A percentile compares a stretch with the other conserved stretches of the same genome.
phyloP scores from a whole-genome alignment of 2,329 filamentous ascomycete genomes.

The Aspergillus melleus region DNA sequence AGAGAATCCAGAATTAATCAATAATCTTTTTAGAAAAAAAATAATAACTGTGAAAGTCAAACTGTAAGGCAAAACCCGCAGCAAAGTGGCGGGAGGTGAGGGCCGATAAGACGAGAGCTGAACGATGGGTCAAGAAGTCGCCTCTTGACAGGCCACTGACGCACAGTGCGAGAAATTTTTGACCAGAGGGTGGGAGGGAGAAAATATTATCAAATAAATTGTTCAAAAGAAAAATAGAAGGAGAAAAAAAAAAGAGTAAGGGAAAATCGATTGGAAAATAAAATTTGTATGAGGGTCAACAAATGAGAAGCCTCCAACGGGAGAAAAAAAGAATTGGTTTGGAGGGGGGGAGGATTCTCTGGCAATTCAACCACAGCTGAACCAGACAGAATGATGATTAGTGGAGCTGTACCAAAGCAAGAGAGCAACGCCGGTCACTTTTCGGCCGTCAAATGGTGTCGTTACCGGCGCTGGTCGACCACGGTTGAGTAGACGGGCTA shows the following conservation, averaged over 20 bases:
- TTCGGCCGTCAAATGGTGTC: constrained; percentile 24
- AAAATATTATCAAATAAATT: constrained; percentile 14
- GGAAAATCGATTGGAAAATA: constrained; percentile 3
- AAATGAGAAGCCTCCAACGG: constrained; percentile 3
- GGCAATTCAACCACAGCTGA: constrained; percentile 16
- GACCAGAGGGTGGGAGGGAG: neutral
- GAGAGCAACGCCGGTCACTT: constrained; percentile 18
- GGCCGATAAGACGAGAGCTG: constrained; percentile 26
- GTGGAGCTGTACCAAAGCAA: constrained; percentile 25
- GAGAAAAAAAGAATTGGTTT: neutral
- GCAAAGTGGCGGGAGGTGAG: constrained; percentile 19
- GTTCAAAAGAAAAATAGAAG: constrained; percentile 12
- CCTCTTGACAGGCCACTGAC: constrained; percentile 20
- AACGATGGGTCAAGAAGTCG: constrained; percentile 27
- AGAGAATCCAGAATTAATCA: neutral
- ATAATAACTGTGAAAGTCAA: constrained; percentile 3
- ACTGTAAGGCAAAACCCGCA: constrained; percentile 2
- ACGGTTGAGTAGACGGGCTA: constrained; percentile 31
- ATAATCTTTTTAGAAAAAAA: neutral
- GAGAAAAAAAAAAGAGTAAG: constrained; percentile 10
- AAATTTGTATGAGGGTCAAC: constrained; percentile 2
- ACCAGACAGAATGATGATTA: constrained; percentile 18
- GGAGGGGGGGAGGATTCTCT: neutral
- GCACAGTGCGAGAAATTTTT: constrained; percentile 16
- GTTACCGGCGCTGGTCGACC: constrained; percentile 25